Base-by-base conservation (phyloP, 306 rosid genomes). In the Cicer pinnatifidum region DNA sequence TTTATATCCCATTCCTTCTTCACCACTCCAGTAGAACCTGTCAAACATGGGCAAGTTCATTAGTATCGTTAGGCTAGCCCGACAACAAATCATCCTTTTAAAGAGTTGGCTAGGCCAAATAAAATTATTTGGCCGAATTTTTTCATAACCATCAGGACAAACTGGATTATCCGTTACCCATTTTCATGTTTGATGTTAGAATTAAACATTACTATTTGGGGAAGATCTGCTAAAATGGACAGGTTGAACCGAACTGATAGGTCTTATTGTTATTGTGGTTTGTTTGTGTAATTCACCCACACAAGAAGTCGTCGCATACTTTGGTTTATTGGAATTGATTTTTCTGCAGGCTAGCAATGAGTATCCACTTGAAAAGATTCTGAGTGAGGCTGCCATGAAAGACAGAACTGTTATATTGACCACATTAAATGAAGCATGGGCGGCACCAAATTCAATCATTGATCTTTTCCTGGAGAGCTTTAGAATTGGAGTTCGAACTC, bases 351-450 rank as follows among this genome's bases (percentile, higher is more conserved):
- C 57, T 39, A 59, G 72, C 68, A 83, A 83, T 82, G 97, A 85
- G 61, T 70, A 75, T 72, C 80, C 82, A 33, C 89, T 94, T 63
- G 89, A 83, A 65, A 83, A 77, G 53, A 87, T 89, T 80, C 81
- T 94, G 66, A 80, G 71, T 75, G 76, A 72, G 82, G 98, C 98
- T 82, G 86, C 96, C 65, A 94, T 89, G 96, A 69, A 62, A n/a
- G 91, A 86, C 82, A 72, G 58, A 69, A 91, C 98, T 68, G 97
- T 94, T 72, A 91, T 94, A 72, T 78, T 94, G 78, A 91, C 98
- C 44, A 89, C 98, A 43, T 83, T 94, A 75, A 91, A 94, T 76
- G 95, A 91, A 80, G 97, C 98, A 48, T 94, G 98, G 98, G 98
- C 96, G 28, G 84, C 95, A 82, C 90, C 88, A 19, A 80, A 85